These are phyloP conservation scores for Chaetomium cochliodes DNA, from an alignment of 495 filamentous ascomycete species.

Conservation along the genomic window DNA sequence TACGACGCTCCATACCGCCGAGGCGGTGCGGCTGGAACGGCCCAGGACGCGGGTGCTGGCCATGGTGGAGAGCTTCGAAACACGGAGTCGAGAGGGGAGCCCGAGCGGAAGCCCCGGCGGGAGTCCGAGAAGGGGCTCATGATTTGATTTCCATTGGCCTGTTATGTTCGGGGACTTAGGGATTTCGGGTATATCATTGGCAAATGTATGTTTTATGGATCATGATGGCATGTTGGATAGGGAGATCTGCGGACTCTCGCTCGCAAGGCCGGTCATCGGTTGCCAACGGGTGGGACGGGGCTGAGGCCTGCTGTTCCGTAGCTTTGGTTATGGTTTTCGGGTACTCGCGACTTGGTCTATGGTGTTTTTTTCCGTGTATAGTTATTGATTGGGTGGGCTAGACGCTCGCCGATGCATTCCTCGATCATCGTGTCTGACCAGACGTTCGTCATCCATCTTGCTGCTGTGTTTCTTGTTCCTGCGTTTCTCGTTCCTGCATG, in stretches of 20 bases:
- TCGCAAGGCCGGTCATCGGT: neutral
- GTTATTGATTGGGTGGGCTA: neutral
- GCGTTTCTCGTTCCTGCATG: constrained; percentile 5
- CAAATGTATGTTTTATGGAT: neutral
- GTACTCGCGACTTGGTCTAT: neutral
- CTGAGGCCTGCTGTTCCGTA: neutral
- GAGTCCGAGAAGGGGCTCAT: constrained; percentile 29
- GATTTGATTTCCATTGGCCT: neutral
- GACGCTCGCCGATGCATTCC: neutral
- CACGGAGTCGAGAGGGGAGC: constrained; percentile 37
- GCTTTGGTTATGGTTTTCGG: constrained; percentile 1
- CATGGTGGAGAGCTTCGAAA: constrained; percentile 50
- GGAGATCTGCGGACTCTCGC: neutral
- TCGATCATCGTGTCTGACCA: neutral
- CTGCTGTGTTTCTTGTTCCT: neutral
- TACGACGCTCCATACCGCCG: constrained; percentile 32
- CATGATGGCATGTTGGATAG: constrained; percentile 1
- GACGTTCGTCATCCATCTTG: neutral
- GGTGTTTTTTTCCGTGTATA: constrained; percentile 1
- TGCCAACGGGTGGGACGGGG: neutral
- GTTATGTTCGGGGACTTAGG: neutral
- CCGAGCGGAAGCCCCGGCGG: constrained; percentile 31
- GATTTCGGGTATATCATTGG: neutral
- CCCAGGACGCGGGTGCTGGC: constrained; percentile 44
- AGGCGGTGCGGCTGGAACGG: constrained; percentile 39